Base-by-base conservation (phyloP, 768 basidiomycete species). In the Tricholoma hemisulphureum region DNA sequence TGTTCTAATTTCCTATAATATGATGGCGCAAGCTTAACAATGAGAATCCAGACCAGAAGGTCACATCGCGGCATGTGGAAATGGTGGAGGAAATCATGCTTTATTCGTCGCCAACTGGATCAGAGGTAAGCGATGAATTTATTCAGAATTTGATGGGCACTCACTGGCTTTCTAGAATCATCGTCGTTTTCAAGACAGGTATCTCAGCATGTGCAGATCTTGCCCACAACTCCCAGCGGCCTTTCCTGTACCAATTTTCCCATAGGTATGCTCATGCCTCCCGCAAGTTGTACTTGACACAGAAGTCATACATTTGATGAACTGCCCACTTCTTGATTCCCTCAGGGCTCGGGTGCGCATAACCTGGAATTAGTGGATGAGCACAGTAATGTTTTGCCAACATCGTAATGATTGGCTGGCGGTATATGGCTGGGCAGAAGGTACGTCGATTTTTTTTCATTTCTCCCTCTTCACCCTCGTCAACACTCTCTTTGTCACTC, bases 81-180 rank as follows among this genome's bases (percentile, higher is more conserved):
- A 55, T 73, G 69, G 37, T 72, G 69, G 3, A 75, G 63, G 50
- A 67, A 73, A 51, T 75, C 69, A 21, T 67, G 55, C 41, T 75
- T 75, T 43, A 75, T 74, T 7, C 55, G 61, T 7, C 67, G 60
- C 74, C 73, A 75, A 61, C 73, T 73, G 35, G 32, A 31, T 53
- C 18, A 37, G 34, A 24, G 23, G 11, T 62, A 21, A 39, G 14
- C 13, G 14, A 43, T 53, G 18, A 41, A 43, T 55, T 46, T 23
- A 39, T 11, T 9, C 16, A 14, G 18, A 18, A 9, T 46, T 14
- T 35, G 24, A 61, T 39, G 37, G 16, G 6, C 18, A 39, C 67
- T 64, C 31, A 69, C 70, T 70, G 67, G 64, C 60, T 65, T 62
- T 73, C 67, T 39, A 68, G 45, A 32, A 66, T 65, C 69, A 71